phyloP scores from a whole-genome alignment of 345 rosid genomes.

The Luvunga scandens region DNA sequence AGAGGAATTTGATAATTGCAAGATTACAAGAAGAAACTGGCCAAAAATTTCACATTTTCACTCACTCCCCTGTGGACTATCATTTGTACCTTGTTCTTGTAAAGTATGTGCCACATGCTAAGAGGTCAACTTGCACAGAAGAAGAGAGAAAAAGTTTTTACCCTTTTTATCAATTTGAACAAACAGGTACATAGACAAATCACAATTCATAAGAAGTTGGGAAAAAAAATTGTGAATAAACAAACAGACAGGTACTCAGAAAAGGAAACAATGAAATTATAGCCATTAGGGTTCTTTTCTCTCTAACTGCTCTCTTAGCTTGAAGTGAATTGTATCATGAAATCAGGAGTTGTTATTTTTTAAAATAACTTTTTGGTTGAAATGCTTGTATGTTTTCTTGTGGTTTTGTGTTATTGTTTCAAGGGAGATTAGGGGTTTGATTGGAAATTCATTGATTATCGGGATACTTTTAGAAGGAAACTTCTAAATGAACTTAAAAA shows the following conservation, averaged over 20 bases:
- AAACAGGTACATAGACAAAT: neutral
- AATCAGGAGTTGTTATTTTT: constrained; percentile 21
- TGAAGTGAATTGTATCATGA: constrained; percentile 19
- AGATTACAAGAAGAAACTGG: constrained; percentile 34
- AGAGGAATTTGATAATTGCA: constrained; percentile 36
- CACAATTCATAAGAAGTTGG: neutral
- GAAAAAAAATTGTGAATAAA: neutral
- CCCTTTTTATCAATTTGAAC: constrained; percentile 9
- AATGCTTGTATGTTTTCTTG: constrained; percentile 16
- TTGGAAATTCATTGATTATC: constrained; percentile 13
- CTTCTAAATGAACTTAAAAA: neutral
- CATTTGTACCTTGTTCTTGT: constrained; percentile 40
- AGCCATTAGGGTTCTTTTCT: constrained; percentile 8
- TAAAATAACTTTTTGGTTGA: neutral
- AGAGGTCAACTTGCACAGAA: constrained; percentile 16
- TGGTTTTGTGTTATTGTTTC: constrained; percentile 6
- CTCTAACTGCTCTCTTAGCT: constrained; percentile 37
- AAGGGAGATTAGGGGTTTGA: neutral
- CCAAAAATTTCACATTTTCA: constrained; percentile 30
- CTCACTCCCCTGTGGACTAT: constrained; percentile 44
- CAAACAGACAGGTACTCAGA: constrained; percentile 28
- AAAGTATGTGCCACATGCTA: constrained; percentile 17
- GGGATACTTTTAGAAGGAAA: constrained; percentile 6
- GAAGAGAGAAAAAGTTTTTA: neutral
- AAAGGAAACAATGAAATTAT: constrained; percentile 37